A percentile compares a stretch with the other conserved stretches of the same genome.
phyloP scores from a whole-genome alignment of 805 yeast species.

The Ogataea nonfermentans region DNA sequence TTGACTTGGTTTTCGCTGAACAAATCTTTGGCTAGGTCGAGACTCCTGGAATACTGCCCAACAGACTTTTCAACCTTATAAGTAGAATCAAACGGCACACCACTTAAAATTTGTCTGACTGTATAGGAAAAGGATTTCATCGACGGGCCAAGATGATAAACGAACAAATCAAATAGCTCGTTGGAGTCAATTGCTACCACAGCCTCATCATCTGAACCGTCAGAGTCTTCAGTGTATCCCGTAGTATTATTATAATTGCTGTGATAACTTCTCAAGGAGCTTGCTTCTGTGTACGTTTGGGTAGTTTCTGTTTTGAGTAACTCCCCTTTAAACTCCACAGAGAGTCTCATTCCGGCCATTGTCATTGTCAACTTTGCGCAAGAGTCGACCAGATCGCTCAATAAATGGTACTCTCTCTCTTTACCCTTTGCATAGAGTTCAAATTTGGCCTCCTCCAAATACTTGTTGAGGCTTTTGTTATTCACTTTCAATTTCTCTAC shows the following conservation, averaged over 20 bases:
- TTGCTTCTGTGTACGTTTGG: conserved; percentile 5
- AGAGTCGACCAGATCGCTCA: conserved; percentile 48
- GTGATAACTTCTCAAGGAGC: conserved; percentile 16
- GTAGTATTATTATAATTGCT: background rate
- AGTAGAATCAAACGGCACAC: conserved; percentile 51
- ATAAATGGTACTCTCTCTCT: conserved; percentile 49
- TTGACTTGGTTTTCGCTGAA: conserved; percentile 55
- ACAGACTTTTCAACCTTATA: conserved; percentile 39
- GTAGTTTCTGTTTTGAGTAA: conserved; percentile 37
- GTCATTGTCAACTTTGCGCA: conserved; percentile 52
- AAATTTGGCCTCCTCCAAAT: conserved; percentile 57
- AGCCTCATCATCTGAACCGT: conserved; percentile 29
- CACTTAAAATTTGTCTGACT: conserved; percentile 56
- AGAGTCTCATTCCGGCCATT: conserved; percentile 64
- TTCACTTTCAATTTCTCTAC: conserved; percentile 40
- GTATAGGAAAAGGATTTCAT: conserved; percentile 65
- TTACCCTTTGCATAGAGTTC: conserved; percentile 57
- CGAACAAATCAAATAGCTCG: conserved; percentile 64
- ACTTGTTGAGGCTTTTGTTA: conserved; percentile 38
- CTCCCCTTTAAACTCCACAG: conserved; percentile 65
- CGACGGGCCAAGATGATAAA: conserved; percentile 69
- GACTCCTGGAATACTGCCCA: conserved; percentile 44
- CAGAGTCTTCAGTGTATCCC: conserved; percentile 21
- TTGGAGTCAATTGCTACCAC: conserved; percentile 29
- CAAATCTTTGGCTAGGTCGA: conserved; percentile 50